These are phyloP conservation scores for Camellia sinensis DNA, from an alignment of 148 eudicot species.

Conservation along the genomic window DNA sequence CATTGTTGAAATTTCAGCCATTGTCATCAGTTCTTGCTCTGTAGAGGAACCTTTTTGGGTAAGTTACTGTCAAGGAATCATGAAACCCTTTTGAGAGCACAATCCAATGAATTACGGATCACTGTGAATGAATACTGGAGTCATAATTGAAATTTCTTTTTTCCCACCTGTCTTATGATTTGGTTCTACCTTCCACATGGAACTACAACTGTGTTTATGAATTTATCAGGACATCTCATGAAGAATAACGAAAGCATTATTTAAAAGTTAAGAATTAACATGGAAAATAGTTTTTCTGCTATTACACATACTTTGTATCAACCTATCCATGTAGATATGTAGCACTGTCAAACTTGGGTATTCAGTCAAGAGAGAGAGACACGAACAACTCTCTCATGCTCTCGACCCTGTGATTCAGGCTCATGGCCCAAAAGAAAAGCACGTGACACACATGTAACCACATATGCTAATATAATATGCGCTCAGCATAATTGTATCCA, in stretches of 20 bases:
- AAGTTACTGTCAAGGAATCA: background rate
- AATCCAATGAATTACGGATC: background rate
- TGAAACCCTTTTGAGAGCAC: background rate
- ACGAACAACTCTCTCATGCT: conserved; percentile 4
- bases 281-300: background rate
- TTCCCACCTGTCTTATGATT: background rate
- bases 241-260: background rate
- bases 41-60: background rate
- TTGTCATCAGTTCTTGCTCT: background rate
- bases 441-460: background rate
- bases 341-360: background rate
- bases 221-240: too few species aligned
- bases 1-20: background rate
- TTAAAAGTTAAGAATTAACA: background rate
- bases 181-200: background rate
- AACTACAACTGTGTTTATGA: background rate
- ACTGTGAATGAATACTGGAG: background rate
- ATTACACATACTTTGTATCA: background rate
- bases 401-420: background rate
- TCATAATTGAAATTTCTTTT: background rate
- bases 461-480: background rate
- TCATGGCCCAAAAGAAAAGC: background rate
- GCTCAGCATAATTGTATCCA: background rate
- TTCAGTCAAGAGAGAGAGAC: background rate
- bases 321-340: background rate